Percentiles rank a stretch among this genome's conserved stretches.
Conservation (phyloP, 148 eudicot species). For the Rhododendron henanense region DNA sequence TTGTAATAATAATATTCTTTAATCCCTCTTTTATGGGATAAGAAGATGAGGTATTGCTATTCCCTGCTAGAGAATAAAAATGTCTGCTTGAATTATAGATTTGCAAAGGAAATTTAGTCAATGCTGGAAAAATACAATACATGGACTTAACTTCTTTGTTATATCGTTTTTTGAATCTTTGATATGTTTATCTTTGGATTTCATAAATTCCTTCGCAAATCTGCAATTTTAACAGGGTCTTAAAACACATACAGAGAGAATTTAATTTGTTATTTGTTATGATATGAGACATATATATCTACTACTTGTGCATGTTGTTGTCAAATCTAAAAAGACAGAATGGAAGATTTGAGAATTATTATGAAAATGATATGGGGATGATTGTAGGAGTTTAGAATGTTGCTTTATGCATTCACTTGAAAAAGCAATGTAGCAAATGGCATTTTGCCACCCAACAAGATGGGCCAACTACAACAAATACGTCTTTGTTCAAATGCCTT, state of each 20-base stretch:
- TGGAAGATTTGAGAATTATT: background rate
- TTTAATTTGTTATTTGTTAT: background rate
- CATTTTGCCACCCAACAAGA: background rate
- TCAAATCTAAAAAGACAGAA: background rate
- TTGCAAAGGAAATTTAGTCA: background rate
- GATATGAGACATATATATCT: background rate
- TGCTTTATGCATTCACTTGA: background rate
- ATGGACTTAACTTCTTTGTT: background rate
- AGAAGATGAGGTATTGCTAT: background rate
- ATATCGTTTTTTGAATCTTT: too few species aligned
- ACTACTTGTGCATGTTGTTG: background rate
- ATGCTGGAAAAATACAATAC: background rate
- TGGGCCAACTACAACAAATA: background rate
- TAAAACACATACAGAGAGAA: background rate
- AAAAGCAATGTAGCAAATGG: background rate
- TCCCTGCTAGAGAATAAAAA: background rate
- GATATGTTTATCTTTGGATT: background rate
- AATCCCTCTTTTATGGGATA: background rate
- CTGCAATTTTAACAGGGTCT: background rate
- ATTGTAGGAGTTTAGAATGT: background rate
- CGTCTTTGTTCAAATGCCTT: background rate
- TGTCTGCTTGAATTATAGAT: background rate
- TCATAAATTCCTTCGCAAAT: background rate
- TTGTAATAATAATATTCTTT: background rate
- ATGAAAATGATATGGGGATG: background rate